A percentile compares a stretch with the other conserved stretches of the same genome.
phyloP scores from a whole-genome alignment of 192 early-diverging fungal genomes.

The Lunasporangiospora selenospora region DNA sequence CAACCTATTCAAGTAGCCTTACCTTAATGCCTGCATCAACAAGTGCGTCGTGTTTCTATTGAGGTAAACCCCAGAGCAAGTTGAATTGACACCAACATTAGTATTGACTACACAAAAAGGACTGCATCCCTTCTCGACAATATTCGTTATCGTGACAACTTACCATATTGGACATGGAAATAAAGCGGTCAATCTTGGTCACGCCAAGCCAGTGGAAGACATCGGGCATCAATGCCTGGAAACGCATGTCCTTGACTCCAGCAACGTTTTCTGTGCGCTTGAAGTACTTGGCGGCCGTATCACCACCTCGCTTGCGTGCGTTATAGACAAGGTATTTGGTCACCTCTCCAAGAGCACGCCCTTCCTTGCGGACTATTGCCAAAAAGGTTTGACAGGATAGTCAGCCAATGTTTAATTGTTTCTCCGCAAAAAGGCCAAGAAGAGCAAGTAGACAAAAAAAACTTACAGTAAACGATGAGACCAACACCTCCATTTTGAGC shows the following conservation, averaged over 20 bases:
- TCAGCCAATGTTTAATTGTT: not conserved
- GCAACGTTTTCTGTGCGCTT: conserved; percentile 61
- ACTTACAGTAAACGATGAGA: conserved; percentile 84
- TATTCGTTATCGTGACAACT: too few species aligned
- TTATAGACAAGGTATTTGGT: conserved; percentile 95
- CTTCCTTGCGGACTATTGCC: conserved; percentile 80
- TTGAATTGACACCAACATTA: too few species aligned
- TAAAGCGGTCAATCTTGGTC: conserved; percentile 88
- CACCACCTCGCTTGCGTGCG: conserved; percentile 80
- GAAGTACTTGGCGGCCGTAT: conserved; percentile 88
- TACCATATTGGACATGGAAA: conserved; percentile 55
- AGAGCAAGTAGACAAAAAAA: not conserved
- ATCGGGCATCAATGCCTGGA: conserved; percentile 95
- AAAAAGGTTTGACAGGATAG: not conserved
- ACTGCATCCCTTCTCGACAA: too few species aligned
- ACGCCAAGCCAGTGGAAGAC: conserved; percentile 94
- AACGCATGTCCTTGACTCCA: conserved; percentile 75
- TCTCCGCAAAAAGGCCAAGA: too few species aligned
- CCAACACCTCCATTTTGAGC: conserved; percentile 90
- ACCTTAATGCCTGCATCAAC: conserved; percentile 84
- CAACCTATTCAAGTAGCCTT: too few species aligned
- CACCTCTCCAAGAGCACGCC: conserved; percentile 89
- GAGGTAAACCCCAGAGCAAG: too few species aligned
- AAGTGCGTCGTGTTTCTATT: conserved; percentile 96
- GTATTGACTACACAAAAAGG: too few species aligned